phyloP scores from a whole-genome alignment of 306 rosid species.

The Corylus americana region DNA sequence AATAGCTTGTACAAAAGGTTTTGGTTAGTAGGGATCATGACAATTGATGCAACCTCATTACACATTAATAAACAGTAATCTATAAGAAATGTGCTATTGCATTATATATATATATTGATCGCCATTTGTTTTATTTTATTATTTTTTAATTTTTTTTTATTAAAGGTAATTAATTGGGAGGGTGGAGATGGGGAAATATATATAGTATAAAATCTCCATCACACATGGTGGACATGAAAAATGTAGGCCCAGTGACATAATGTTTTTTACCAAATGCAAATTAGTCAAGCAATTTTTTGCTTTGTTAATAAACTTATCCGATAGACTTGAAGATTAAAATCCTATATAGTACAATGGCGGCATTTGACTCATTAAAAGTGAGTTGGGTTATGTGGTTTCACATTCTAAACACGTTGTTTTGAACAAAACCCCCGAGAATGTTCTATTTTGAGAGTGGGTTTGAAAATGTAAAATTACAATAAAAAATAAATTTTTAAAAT shows the following conservation, averaged over 20 bases:
- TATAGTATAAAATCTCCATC: not conserved
- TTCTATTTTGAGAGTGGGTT: too few species aligned
- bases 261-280: not conserved
- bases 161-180: too few species aligned
- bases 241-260: slow-evolving; percentile 14
- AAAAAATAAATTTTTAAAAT: too few species aligned
- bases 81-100: not conserved
- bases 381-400: not conserved
- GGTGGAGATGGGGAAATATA: too few species aligned
- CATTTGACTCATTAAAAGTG: not conserved
- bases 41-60: slow-evolving; percentile 32
- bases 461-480: too few species aligned
- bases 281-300: not conserved
- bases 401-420: too few species aligned
- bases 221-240: slow-evolving; percentile 18
- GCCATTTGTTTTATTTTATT: too few species aligned
- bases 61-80: slow-evolving; percentile 9
- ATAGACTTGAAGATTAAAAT: not conserved
- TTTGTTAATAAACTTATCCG: not conserved
- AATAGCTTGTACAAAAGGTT: slow-evolving; percentile 8
- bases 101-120: too few species aligned
- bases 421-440: too few species aligned
- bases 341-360: not conserved
- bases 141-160: too few species aligned
- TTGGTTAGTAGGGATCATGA: slow-evolving; percentile 27